These are phyloP conservation scores for Daldinia sp. DNA, from an alignment of 2,329 filamentous ascomycete species.

Conservation along the genomic window DNA sequence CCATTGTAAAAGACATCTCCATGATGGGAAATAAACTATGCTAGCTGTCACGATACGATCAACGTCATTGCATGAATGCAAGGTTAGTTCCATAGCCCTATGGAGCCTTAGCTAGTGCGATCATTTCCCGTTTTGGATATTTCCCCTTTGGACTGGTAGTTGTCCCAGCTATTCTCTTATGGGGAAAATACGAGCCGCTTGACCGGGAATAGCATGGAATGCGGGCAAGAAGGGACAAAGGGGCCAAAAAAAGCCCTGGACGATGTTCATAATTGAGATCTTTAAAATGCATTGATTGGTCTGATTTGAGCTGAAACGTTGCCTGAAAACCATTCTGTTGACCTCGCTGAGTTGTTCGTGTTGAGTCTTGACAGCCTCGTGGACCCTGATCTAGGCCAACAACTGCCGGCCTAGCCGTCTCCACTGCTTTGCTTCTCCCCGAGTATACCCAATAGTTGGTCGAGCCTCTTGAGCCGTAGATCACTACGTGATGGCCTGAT, in stretches of 20 bases:
- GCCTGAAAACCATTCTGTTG: background rate
- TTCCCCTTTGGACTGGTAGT: constrained; percentile 3
- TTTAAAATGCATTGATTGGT: constrained; percentile 11
- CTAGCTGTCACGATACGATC: constrained; percentile 19
- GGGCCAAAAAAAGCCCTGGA: background rate
- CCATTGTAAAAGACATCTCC: background rate
- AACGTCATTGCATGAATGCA: constrained; percentile 31
- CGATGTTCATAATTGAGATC: background rate
- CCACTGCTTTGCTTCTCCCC: constrained; percentile 7
- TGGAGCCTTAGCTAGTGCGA: constrained; percentile 10
- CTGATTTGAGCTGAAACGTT: constrained; percentile 9
- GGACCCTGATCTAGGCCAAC: constrained; percentile 1
- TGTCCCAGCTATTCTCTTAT: constrained; percentile 5
- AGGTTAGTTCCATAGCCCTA: constrained; percentile 15
- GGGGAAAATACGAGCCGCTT: constrained; percentile 28
- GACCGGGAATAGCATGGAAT: constrained; percentile 1
- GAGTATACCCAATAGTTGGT: constrained; percentile 11
- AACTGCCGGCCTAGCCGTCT: constrained; percentile 15
- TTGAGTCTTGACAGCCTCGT: constrained; percentile 11
- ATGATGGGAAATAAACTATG: background rate
- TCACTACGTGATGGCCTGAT: background rate
- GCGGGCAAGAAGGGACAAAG: background rate
- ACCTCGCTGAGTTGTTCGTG: constrained; percentile 5
- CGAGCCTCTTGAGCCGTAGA: background rate
- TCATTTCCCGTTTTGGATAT: constrained; percentile 26